Conservation (phyloP, 257 asterid genomes). For the Fraxinus excelsior region DNA sequence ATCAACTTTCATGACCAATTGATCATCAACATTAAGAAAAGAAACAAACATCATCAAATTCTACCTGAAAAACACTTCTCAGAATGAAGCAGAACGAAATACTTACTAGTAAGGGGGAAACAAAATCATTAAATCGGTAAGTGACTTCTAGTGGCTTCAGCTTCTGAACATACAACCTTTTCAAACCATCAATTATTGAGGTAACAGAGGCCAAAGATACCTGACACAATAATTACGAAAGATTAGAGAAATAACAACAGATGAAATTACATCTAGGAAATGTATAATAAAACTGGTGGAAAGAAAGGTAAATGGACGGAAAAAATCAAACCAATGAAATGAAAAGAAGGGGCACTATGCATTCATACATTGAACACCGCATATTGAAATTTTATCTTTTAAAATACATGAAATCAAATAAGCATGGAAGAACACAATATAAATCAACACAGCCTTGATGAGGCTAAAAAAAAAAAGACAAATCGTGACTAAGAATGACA, state of each 20-base stretch:
- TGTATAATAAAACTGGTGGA: background rate
- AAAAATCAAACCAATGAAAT: background rate
- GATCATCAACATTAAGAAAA: background rate
- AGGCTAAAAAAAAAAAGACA: background rate
- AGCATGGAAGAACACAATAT: background rate
- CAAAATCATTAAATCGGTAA: constrained; percentile 82
- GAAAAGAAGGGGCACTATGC: background rate
- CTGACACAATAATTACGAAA: constrained; percentile 37
- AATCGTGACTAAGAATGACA: background rate
- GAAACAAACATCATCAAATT: background rate
- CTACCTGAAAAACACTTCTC: background rate
- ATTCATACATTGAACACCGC: background rate
- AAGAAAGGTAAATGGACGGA: background rate
- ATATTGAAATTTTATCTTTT: constrained; percentile 2
- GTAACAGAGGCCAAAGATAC: constrained; percentile 79
- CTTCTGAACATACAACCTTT: constrained; percentile 80
- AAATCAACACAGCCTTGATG: constrained; percentile 3
- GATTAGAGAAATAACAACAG: constrained; percentile 14
- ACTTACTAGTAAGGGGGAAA: constrained; percentile 82
- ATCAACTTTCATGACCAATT: constrained; percentile 16
- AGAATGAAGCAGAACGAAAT: constrained; percentile 21
- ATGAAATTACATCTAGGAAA: constrained; percentile 7
- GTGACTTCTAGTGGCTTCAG: constrained; percentile 86
- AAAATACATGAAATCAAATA: background rate
- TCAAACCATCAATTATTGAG: constrained; percentile 90